Evolutionary conservation across 192 early-diverging fungal species (phyloP), one percentile per base, ranked within the genome.

Genomic region (Ambispora gerdemannii): DNA sequence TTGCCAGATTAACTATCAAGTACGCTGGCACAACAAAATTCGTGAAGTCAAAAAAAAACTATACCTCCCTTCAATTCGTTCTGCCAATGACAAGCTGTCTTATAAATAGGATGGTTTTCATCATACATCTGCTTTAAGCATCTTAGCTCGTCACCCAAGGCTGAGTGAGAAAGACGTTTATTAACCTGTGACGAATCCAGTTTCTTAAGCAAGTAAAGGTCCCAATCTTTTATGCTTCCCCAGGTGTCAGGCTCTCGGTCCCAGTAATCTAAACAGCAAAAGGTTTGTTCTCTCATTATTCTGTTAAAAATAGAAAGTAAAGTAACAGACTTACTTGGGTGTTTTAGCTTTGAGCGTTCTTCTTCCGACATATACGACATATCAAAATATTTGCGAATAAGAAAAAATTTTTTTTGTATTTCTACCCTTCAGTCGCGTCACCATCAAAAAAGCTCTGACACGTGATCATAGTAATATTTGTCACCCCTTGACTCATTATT

Each of bases 281-380:
- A 70, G 68, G 51, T 55, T 33, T 43, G 53, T 59, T 70, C 34
- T 70, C 67, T 70, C 1, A 70, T 52, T 70, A 47, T 70, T 56
- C 51, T 56, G 67, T 56, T 70, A 58, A 32, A 36, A 38, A 70
- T 56, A 70, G 50, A 52, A 56, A 62, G 60, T 55, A 70, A 70
- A 70, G 67, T 55, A 70, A 70, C 67, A 70, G 67, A 70, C 67
- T 32, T 70, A 70, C 67, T 36, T 70, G 67, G 67, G 3, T 56
- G 35, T 58, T 58, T 52, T 36, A 70, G 56, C 56, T 70, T 70
- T 70, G 67, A 70, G 31, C 51, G 52, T 33, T 70, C 51, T 58
- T 56, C 60, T 62, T 62, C 60, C 27, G 32, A 62, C 32, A 62
- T 62, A 62, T 62, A 62, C 19, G 30, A 34, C 60, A 62, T 62